A percentile compares a stretch with the other conserved stretches of the same genome.
Evolutionary conservation across 2,329 filamentous ascomycete species (phyloP).

Genomic region (Verticillium zaregamsianum): DNA sequence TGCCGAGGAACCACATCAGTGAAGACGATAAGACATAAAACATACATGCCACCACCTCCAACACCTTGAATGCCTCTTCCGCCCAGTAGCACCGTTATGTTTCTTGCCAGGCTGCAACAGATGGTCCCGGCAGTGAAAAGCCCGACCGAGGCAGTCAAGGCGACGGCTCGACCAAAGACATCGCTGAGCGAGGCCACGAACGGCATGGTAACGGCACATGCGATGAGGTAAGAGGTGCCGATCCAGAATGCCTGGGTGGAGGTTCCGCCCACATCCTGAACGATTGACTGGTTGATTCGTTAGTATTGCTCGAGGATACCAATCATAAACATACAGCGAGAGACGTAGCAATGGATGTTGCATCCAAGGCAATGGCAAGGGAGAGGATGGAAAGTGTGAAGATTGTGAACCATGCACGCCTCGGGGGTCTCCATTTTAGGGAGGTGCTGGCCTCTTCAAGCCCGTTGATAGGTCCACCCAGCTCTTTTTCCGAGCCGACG

Average conservation of each 20-base stretch:
- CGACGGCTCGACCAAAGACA: conserved; percentile 28
- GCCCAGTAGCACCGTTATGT: conserved; percentile 27
- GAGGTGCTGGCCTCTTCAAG: conserved; percentile 6
- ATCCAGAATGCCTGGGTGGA: conserved; percentile 23
- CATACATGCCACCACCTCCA: conserved; percentile 36
- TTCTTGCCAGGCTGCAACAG: conserved; percentile 28
- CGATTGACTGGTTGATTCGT: conserved; percentile 13
- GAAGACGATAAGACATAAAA: conserved; percentile 33
- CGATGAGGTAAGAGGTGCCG: conserved; percentile 21
- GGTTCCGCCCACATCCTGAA: conserved; percentile 17
- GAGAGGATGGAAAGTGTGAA: conserved; percentile 12
- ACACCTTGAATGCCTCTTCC: conserved; percentile 35
- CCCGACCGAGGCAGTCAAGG: conserved; percentile 25
- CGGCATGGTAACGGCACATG: conserved; percentile 21
- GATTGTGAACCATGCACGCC: conserved; percentile 11
- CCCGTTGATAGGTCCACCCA: too few species aligned
- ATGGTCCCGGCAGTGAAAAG: conserved; percentile 40
- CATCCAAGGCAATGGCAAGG: conserved; percentile 11
- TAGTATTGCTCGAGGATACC: neutral
- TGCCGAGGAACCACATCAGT: conserved; percentile 37
- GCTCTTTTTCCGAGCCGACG: too few species aligned
- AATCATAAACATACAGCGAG: neutral
- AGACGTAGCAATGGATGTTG: conserved; percentile 11
- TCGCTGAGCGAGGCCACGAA: conserved; percentile 26
- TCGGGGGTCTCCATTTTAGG: conserved; percentile 10